Conservation (phyloP, 2,329 filamentous ascomycete genomes). For the Cytospora piceicola region DNA sequence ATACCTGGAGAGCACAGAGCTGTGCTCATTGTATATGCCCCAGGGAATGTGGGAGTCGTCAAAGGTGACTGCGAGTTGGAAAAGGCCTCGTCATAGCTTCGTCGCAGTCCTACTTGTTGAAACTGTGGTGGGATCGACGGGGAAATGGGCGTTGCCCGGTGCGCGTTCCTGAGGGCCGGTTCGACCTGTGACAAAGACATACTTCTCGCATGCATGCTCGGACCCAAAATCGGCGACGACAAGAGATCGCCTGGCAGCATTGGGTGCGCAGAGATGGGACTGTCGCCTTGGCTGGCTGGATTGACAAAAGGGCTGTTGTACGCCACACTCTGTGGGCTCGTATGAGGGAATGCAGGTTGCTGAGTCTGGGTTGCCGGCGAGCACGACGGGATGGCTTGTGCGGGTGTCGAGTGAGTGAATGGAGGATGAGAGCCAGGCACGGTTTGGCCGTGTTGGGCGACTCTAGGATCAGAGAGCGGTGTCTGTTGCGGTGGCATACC, state of each 20-base stretch:
- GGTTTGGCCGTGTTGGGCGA: neutral
- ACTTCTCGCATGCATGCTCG: conserved; percentile 14
- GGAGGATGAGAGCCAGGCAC: neutral
- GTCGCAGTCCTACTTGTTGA: conserved; percentile 10
- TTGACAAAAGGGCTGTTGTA: conserved; percentile 1
- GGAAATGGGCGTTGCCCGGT: neutral
- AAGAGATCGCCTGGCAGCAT: conserved; percentile 26
- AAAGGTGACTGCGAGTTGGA: conserved; percentile 7
- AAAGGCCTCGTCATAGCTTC: conserved; percentile 20
- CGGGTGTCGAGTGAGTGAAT: neutral
- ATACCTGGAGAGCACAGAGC: conserved; percentile 13
- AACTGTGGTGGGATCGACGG: neutral
- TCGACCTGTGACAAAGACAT: conserved; percentile 18
- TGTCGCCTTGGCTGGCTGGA: conserved; percentile 7
- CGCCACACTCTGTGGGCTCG: conserved; percentile 10
- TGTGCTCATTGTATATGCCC: neutral
- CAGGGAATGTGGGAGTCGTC: neutral
- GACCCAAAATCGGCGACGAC: conserved; percentile 3
- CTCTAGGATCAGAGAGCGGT: neutral
- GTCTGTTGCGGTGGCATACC: neutral
- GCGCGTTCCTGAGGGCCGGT: neutral
- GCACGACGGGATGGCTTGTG: conserved; percentile 1
- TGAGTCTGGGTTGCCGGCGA: conserved; percentile 6
- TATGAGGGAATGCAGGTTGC: conserved; percentile 14
- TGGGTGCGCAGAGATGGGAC: conserved; percentile 7